Conservation (phyloP, 352 stramenopile species). For the Phytophthora litchii region DNA sequence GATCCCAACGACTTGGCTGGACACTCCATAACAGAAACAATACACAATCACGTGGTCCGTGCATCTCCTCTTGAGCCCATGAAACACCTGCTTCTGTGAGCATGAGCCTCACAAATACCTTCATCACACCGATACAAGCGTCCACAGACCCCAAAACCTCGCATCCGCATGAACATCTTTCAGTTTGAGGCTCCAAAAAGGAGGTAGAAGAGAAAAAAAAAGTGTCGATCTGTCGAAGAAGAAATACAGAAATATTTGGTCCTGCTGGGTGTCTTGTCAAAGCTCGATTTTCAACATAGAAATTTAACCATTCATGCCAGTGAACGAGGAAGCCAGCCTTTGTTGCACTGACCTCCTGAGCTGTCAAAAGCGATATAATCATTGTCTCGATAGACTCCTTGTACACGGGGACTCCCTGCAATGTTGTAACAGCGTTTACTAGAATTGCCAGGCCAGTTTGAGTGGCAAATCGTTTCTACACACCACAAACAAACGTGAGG, state of each 20-base stretch:
- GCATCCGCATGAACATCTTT: conserved; percentile 23
- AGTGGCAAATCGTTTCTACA: conserved; percentile 16
- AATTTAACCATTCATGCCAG: conserved; percentile 21
- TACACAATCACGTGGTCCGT: conserved; percentile 22
- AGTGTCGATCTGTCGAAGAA: conserved; percentile 23
- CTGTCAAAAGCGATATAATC: conserved; percentile 20
- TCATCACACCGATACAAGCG: conserved; percentile 17
- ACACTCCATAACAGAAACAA: conserved; percentile 23
- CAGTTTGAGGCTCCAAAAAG: conserved; percentile 5
- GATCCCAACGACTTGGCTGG: neutral
- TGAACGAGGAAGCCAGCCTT: conserved; percentile 22
- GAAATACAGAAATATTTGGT: conserved; percentile 9
- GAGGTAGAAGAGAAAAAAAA: conserved; percentile 14
- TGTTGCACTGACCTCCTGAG: conserved; percentile 16
- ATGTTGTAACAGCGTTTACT: neutral
- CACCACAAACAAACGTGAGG: neutral
- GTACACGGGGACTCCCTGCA: conserved; percentile 6
- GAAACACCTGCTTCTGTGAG: conserved; percentile 15
- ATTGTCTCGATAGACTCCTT: conserved; percentile 11
- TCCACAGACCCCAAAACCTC: neutral
- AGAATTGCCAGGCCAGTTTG: conserved; percentile 16
- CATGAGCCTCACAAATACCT: conserved; percentile 26
- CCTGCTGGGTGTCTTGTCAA: conserved; percentile 2
- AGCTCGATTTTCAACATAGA: conserved; percentile 17
- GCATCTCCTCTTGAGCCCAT: conserved; percentile 33